A percentile compares a stretch with the other conserved stretches of the same genome.
Conservation (phyloP, 2,329 filamentous ascomycete genomes). For the Botrytis galanthina region DNA sequence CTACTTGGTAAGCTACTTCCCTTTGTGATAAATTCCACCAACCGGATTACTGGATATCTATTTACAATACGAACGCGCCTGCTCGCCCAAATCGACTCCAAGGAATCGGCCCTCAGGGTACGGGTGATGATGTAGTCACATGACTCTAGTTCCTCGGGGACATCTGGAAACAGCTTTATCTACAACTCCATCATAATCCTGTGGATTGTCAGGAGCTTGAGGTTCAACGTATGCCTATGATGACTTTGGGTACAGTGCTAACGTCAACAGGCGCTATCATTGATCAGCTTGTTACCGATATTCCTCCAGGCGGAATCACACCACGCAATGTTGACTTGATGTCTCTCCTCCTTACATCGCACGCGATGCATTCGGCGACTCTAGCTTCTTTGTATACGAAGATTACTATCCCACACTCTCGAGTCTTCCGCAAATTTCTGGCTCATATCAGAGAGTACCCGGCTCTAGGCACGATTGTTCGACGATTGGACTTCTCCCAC, state of each 20-base stretch:
- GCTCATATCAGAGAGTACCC: slow-evolving; percentile 65
- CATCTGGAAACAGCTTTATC: slow-evolving; percentile 13
- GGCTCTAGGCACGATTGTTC: slow-evolving; percentile 70
- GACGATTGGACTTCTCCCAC: slow-evolving; percentile 79
- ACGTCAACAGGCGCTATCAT: slow-evolving; percentile 63
- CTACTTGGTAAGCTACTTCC: slow-evolving; percentile 59
- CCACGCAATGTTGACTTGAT: slow-evolving; percentile 77
- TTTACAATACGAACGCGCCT: not conserved
- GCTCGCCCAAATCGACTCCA: slow-evolving; percentile 13
- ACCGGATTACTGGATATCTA: slow-evolving; percentile 6
- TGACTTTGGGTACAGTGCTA: slow-evolving; percentile 21
- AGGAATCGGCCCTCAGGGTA: slow-evolving; percentile 14
- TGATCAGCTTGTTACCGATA: slow-evolving; percentile 69
- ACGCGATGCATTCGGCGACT: slow-evolving; percentile 68
- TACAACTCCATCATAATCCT: slow-evolving; percentile 13
- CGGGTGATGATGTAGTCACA: slow-evolving; percentile 22
- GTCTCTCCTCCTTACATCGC: slow-evolving; percentile 73
- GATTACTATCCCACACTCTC: slow-evolving; percentile 79
- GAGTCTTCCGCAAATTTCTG: slow-evolving; percentile 80
- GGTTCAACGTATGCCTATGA: slow-evolving; percentile 20
- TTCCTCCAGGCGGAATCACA: slow-evolving; percentile 71
- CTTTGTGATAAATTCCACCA: slow-evolving; percentile 13
- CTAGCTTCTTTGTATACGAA: slow-evolving; percentile 73
- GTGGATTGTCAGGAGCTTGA: slow-evolving; percentile 12
- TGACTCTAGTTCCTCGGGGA: slow-evolving; percentile 24